Evolutionary conservation across 768 basidiomycete genomes (phyloP).

Genomic region (Lyophyllum decastes): DNA sequence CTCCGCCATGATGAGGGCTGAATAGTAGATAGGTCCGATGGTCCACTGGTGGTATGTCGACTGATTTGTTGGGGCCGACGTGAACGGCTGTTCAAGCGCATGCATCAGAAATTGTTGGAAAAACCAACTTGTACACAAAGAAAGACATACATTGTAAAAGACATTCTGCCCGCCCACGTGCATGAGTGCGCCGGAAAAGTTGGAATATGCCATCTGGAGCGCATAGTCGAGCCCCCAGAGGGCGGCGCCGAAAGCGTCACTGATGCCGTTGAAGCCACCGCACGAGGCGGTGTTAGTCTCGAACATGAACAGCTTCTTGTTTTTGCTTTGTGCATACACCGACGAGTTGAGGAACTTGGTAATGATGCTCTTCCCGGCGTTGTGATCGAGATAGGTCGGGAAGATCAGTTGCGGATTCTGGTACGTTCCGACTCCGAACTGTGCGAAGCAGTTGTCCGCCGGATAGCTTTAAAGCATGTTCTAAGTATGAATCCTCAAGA

Average conservation of each 20-base stretch:
- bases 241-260: constrained; percentile 62
- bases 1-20: constrained; percentile 70
- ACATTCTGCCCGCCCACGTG: constrained; percentile 67
- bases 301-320: constrained; percentile 60
- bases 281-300: constrained; percentile 74
- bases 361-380: constrained; percentile 49
- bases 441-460: constrained; percentile 59
- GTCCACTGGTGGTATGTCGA: constrained; percentile 68
- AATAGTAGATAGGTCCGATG: constrained; percentile 73
- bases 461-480: no score
- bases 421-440: constrained; percentile 36
- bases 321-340: constrained; percentile 37
- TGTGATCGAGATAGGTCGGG: constrained; percentile 64
- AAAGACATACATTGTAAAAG: constrained; percentile 58
- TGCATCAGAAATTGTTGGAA: no score
- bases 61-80: constrained; percentile 41
- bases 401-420: constrained; percentile 51
- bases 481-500: no score
- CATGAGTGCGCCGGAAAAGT: constrained; percentile 50
- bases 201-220: constrained; percentile 55
- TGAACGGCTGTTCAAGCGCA: background rate
- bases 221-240: constrained; percentile 67
- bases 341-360: constrained; percentile 53
- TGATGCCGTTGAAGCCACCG: constrained; percentile 66
- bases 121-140: background rate